These are phyloP conservation scores for Pseudocercospora fuligena DNA, from an alignment of 2,329 filamentous ascomycete genomes.

Conservation along the genomic window DNA sequence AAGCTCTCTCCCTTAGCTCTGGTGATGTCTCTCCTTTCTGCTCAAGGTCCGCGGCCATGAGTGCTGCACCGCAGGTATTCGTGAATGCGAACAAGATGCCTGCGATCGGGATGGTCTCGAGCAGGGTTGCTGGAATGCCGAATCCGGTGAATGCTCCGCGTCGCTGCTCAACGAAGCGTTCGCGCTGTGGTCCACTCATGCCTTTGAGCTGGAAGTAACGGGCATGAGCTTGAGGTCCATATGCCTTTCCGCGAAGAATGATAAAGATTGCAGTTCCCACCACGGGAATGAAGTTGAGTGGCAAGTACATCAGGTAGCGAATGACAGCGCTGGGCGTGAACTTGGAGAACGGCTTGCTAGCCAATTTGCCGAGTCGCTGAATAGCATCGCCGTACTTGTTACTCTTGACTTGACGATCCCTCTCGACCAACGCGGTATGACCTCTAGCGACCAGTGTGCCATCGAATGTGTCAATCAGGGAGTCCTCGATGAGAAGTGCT, in stretches of 20 bases:
- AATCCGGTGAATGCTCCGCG: constrained; percentile 77
- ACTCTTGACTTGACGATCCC: constrained; percentile 73
- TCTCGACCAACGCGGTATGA: constrained; percentile 67
- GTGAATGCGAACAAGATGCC: constrained; percentile 89
- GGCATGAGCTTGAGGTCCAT: constrained; percentile 59
- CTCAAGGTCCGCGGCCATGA: constrained; percentile 78
- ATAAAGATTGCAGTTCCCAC: constrained; percentile 84
- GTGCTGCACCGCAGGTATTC: constrained; percentile 86
- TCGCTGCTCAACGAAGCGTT: constrained; percentile 72
- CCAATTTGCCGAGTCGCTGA: constrained; percentile 60
- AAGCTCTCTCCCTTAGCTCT: constrained; percentile 39
- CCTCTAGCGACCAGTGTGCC: constrained; percentile 64
- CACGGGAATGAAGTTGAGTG: constrained; percentile 90
- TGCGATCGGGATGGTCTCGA: constrained; percentile 82
- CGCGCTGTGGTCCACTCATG: constrained; percentile 69
- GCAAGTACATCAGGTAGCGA: constrained; percentile 82
- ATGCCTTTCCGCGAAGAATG: constrained; percentile 65
- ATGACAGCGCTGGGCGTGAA: constrained; percentile 66
- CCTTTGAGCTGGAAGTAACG: constrained; percentile 83
- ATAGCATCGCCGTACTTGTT: constrained; percentile 57
- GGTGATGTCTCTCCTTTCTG: constrained; percentile 39
- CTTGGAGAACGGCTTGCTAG: constrained; percentile 60
- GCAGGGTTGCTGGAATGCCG: constrained; percentile 78
- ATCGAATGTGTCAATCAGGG: constrained; percentile 87
- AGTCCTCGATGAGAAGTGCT: constrained; percentile 78